Evolutionary conservation across 2,329 filamentous ascomycete species (phyloP).

Genomic region (Magnaporthiopsis incrustans): DNA sequence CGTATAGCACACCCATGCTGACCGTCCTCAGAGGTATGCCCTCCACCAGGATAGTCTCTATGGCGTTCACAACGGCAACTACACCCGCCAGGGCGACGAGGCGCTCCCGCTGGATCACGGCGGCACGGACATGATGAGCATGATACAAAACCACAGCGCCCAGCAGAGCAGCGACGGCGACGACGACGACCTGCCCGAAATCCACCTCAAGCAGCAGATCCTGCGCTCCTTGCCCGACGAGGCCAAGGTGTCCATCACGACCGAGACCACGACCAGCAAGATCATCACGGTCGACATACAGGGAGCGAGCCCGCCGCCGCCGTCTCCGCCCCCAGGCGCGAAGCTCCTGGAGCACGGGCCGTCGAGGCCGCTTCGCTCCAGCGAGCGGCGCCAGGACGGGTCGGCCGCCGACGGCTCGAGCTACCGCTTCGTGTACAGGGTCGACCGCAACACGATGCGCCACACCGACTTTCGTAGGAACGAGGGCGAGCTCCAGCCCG

Average conservation of each 20-base stretch:
- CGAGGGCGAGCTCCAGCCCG: constrained; percentile 13
- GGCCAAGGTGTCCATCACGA: constrained; percentile 52
- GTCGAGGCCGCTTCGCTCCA: neutral
- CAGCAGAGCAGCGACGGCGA: constrained; percentile 24
- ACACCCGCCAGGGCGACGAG: constrained; percentile 13
- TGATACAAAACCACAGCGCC: constrained; percentile 21
- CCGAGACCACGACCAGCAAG: constrained; percentile 51
- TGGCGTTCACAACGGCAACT: constrained; percentile 20
- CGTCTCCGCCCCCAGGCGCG: constrained; percentile 49
- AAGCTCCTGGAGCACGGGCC: constrained; percentile 47
- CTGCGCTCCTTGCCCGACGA: constrained; percentile 45
- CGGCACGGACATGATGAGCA: constrained; percentile 27
- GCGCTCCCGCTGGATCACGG: constrained; percentile 15
- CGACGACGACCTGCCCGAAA: constrained; percentile 37
- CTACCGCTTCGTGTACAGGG: constrained; percentile 52
- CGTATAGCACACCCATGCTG: neutral
- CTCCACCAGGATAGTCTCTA: constrained; percentile 19
- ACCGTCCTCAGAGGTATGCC: neutral
- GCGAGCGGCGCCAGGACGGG: constrained; percentile 2
- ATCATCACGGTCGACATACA: constrained; percentile 57
- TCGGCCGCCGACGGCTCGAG: constrained; percentile 17
- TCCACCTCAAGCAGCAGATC: constrained; percentile 44
- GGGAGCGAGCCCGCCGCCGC: constrained; percentile 41
- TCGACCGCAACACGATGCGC: constrained; percentile 39
- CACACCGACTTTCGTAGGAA: constrained; percentile 26